These are phyloP conservation scores for Fusarium sp. DNA, from an alignment of 2,329 filamentous ascomycete genomes.

Conservation along the genomic window DNA sequence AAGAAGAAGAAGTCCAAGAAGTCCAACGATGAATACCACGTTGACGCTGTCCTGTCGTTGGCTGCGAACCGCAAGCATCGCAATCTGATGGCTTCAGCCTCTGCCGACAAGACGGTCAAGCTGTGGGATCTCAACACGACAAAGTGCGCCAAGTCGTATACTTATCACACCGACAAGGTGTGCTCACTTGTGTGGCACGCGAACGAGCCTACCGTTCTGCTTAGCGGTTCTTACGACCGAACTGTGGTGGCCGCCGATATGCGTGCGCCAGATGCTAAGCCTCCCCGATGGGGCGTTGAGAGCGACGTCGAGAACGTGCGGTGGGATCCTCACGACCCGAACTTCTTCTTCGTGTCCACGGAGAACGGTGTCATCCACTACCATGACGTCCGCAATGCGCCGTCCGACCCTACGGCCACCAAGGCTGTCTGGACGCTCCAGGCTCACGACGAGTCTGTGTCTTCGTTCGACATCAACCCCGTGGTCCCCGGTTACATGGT, in stretches of 20 bases:
- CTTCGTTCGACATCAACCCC: conserved; percentile 91
- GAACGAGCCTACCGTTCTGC: conserved; percentile 83
- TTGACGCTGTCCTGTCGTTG: conserved; percentile 90
- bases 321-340: conserved; percentile 93
- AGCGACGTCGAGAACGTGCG: conserved; percentile 92
- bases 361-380: conserved; percentile 93
- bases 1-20: conserved; percentile 92
- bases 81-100: conserved; percentile 93
- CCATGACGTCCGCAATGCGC: conserved; percentile 84
- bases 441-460: conserved; percentile 92
- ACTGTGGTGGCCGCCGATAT: conserved; percentile 96
- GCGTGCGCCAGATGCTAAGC: conserved; percentile 86
- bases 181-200: conserved; percentile 96
- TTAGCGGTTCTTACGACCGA: conserved; percentile 94
- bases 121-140: conserved; percentile 95
- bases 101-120: conserved; percentile 96
- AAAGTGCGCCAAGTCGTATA: conserved; percentile 94
- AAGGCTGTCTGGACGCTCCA: conserved; percentile 95
- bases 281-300: conserved; percentile 90
- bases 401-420: conserved; percentile 74
- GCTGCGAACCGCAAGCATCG: conserved; percentile 93
- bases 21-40: conserved; percentile 90
- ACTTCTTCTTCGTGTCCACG: conserved; percentile 95
- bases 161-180: conserved; percentile 96
- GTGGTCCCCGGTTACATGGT: conserved; percentile 91